Base-by-base conservation (phyloP, 495 filamentous ascomycete genomes). In the Umbilicaria muhlenbergii region DNA sequence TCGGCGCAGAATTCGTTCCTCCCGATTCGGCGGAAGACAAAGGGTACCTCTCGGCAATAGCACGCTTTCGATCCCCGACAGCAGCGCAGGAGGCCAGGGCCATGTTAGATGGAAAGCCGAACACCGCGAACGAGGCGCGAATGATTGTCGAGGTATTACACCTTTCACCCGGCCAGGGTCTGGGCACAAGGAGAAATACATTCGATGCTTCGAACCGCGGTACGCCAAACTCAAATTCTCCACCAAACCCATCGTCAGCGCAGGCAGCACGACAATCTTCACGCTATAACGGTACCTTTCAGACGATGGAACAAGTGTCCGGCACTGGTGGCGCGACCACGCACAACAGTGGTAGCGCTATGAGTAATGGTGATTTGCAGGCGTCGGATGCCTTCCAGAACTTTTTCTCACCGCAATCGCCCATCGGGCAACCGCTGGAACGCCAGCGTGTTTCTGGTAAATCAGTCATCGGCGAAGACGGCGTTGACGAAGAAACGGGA, bases 371-470 rank as follows among this genome's bases (percentile, higher is more conserved):
- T 34, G 75, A 84, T 38, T 67, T 82, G 38, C 63, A 72, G 4
- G 64, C 71, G 40, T 69, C 77, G 5, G 78, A 85, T 37, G 53
- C 78, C 24, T 75, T 86, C 41, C 77, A 83, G 43, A 82, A 64
- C 49, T 59, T 91, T 34, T 94, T 92, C 62, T 85, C 80, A 14
- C 82, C 85, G 2, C 81, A 87, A 52, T 92, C 85, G 17, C 82
- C 85, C 10, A 80, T 91, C 45, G 80, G 76, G 34, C 86, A 83
- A 52, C 75, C 83, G 38, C 67, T 86, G 10, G 65, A 85, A 43
- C 71, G 75, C 19, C 74, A 75, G 15, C 77, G 83, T 41, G 69
- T 83, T 38, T 77, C 78, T 13, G 83, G 87, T 43, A 94, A 89
- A 60, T 76, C 79, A 2, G 71, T 92, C 42, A 94, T 94, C 51